Conservation (phyloP, 306 rosid species). For the Astragalus glycyphyllos region DNA sequence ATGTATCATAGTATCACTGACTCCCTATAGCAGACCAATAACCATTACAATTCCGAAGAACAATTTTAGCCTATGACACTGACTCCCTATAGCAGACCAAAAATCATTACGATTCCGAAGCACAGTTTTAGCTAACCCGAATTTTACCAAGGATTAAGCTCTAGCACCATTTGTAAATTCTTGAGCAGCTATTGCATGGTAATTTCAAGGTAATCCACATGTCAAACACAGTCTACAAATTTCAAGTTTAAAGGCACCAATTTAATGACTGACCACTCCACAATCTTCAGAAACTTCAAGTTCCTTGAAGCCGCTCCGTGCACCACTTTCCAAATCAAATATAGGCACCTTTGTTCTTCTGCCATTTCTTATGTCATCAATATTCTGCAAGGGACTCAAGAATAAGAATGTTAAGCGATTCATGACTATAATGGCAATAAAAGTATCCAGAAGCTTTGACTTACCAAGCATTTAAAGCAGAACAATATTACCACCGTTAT, state of each 20-base stretch:
- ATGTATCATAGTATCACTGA: constrained; percentile 21
- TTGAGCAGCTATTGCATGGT: constrained; percentile 28
- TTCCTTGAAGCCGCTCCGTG: constrained; percentile 90
- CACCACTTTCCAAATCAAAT: constrained; percentile 96
- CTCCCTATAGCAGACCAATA: constrained; percentile 13
- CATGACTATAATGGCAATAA: constrained; percentile 33
- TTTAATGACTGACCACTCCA: constrained; percentile 88
- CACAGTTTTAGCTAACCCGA: constrained; percentile 20
- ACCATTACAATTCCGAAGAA: constrained; percentile 13
- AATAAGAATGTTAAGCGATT: constrained; percentile 37
- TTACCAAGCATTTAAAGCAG: constrained; percentile 35
- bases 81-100: constrained; percentile 20
- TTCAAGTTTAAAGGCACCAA: constrained; percentile 30
- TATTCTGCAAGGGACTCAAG: constrained; percentile 72
- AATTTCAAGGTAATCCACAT: constrained; percentile 1
- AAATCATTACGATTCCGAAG: constrained; percentile 7
- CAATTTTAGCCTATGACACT: background rate
- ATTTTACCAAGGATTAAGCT: constrained; percentile 31
- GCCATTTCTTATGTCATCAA: constrained; percentile 82
- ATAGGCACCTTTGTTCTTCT: constrained; percentile 88
- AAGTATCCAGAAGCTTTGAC: constrained; percentile 37
- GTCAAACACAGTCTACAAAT: constrained; percentile 23
- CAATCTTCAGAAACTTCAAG: constrained; percentile 98
- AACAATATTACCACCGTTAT: constrained; percentile 8
- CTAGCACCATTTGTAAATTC: constrained; percentile 29